These are phyloP conservation scores for Helichrysum umbraculigerum DNA, from an alignment of 129 eudicot species.

Conservation along the genomic window DNA sequence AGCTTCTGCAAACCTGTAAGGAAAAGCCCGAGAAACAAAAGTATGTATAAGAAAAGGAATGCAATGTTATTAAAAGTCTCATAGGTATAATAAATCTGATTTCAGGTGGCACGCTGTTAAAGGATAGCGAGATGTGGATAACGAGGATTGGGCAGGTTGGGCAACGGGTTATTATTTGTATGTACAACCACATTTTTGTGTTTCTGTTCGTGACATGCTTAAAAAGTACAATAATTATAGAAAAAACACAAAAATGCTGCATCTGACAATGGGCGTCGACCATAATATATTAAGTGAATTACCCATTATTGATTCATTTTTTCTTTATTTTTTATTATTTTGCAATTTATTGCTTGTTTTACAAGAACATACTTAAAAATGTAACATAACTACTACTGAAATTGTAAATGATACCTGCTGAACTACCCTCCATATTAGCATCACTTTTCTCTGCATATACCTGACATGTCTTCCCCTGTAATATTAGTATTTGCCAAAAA, in stretches of 20 bases:
- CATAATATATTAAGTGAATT: neutral
- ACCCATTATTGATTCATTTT: too few relatives aligned
- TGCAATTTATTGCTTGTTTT: too few relatives aligned
- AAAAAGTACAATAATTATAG: neutral
- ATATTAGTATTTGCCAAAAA: conserved; percentile 31
- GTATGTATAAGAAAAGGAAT: neutral
- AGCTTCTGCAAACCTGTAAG: conserved; percentile 52
- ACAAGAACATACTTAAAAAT: too few relatives aligned
- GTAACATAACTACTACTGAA: too few relatives aligned
- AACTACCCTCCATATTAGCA: conserved; percentile 40
- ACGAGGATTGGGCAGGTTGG: too few relatives aligned
- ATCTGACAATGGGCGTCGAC: neutral
- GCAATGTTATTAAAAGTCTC: conserved; percentile 6
- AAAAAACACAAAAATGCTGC: neutral
- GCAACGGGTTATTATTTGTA: too few relatives aligned
- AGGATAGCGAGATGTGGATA: too few relatives aligned
- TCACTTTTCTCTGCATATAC: conserved; percentile 40
- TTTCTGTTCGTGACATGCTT: neutral
- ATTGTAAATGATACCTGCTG: conserved; percentile 40
- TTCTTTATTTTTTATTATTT: too few relatives aligned
- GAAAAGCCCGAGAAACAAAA: neutral
- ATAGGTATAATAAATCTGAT: neutral
- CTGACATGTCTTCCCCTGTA: conserved; percentile 43
- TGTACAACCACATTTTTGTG: too few relatives aligned
- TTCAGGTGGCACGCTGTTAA: too few relatives aligned